Conservation (phyloP, 805 yeast species). For the Kluyveromyces nonfermentans region DNA sequence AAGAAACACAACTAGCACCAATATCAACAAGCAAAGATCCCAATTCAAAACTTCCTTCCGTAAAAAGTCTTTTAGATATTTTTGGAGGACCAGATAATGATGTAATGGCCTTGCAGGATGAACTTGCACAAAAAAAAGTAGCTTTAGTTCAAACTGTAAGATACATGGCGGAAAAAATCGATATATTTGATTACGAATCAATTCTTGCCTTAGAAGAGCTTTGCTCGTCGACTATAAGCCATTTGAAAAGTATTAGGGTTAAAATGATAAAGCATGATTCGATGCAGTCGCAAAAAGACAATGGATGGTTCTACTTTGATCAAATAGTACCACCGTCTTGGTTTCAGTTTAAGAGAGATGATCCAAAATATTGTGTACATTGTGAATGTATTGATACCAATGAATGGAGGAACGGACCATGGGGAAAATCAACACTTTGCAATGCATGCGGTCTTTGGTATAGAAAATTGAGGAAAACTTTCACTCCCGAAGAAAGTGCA, state of each 20-base stretch:
- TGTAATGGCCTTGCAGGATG: neutral
- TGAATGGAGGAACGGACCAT: constrained; percentile 80
- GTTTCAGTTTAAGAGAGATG: constrained; percentile 1
- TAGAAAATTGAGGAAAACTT: constrained; percentile 48
- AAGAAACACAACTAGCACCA: neutral
- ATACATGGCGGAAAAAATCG: neutral
- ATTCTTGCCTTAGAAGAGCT: neutral
- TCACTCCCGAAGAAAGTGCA: constrained; percentile 10
- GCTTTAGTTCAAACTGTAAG: neutral
- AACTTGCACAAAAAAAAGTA: neutral
- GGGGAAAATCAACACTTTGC: constrained; percentile 65
- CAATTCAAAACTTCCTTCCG: neutral
- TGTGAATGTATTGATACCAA: constrained; percentile 37
- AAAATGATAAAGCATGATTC: constrained; percentile 1
- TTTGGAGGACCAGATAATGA: neutral
- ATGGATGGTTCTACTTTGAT: neutral
- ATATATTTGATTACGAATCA: neutral
- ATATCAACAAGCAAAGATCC: neutral
- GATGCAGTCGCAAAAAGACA: neutral
- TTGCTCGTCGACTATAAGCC: neutral
- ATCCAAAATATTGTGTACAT: constrained; percentile 10
- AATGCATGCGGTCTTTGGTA: constrained; percentile 77
- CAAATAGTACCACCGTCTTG: neutral
- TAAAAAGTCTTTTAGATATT: neutral
- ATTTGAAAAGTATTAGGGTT: neutral